These are phyloP conservation scores for Diaporthe amygdali DNA, from an alignment of 2,329 filamentous ascomycete species.

Conservation along the genomic window DNA sequence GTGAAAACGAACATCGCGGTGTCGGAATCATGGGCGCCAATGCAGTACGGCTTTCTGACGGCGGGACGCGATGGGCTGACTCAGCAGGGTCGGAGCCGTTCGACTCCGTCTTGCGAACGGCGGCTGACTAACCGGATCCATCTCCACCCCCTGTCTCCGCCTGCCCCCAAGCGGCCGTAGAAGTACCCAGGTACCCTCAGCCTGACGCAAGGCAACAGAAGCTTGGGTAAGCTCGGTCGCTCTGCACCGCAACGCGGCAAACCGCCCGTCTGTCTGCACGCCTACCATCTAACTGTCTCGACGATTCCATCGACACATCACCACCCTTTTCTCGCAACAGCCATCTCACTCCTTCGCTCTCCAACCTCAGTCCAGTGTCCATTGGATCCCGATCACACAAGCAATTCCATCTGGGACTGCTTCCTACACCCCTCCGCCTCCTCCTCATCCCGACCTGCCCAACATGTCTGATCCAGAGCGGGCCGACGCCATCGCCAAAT, in stretches of 20 bases:
- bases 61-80: background rate
- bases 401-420: background rate
- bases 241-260: conserved; percentile 18
- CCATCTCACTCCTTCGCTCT: background rate
- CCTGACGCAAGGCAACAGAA: conserved; percentile 40
- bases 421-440: background rate
- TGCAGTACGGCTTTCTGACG: background rate
- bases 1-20: background rate
- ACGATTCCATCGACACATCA: background rate
- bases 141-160: background rate
- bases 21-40: background rate
- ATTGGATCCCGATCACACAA: background rate
- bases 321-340: background rate
- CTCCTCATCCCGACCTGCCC: conserved; percentile 17
- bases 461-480: conserved; percentile 65
- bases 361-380: background rate
- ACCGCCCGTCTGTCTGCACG: background rate
- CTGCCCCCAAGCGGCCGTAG: background rate
- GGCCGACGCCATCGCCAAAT: conserved; percentile 75
- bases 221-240: conserved; percentile 41
- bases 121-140: background rate
- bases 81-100: background rate
- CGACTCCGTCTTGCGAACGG: background rate
- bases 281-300: background rate
- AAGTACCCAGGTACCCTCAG: conserved; percentile 1